phyloP scores from a whole-genome alignment of 2,329 filamentous ascomycete species.

The Colletotrichum australisinense region DNA sequence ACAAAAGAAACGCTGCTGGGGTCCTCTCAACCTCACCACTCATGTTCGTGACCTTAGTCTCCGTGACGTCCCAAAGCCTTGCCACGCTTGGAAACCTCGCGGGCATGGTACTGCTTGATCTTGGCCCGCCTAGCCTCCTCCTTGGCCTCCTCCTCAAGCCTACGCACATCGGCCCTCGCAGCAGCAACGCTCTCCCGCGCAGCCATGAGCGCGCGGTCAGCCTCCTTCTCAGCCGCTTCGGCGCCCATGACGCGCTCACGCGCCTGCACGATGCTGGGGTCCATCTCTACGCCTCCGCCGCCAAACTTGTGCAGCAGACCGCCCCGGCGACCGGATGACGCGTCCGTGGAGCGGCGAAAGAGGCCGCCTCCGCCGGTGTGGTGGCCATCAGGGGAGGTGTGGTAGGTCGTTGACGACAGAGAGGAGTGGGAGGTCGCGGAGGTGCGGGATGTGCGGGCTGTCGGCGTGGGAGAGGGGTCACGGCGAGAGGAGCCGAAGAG shows the following conservation, averaged over 20 bases:
- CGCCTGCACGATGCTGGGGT: constrained; percentile 71
- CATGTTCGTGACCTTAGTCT: constrained; percentile 1
- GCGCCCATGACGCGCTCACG: constrained; percentile 71
- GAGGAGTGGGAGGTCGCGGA: constrained; percentile 37
- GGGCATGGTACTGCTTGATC: constrained; percentile 75
- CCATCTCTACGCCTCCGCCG: constrained; percentile 60
- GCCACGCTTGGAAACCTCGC: constrained; percentile 74
- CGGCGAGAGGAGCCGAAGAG: constrained; percentile 49
- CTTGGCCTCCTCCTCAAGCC: constrained; percentile 72
- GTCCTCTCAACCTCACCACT: neutral
- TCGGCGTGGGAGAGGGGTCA: constrained; percentile 39
- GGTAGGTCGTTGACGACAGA: constrained; percentile 36
- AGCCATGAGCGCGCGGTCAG: constrained; percentile 70
- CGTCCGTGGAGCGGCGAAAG: constrained; percentile 43
- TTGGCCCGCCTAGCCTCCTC: constrained; percentile 74
- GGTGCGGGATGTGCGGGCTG: constrained; percentile 41
- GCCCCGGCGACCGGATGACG: constrained; percentile 43
- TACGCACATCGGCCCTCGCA: constrained; percentile 71
- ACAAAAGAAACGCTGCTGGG: neutral
- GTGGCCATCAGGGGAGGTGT: constrained; percentile 37
- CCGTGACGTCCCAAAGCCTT: constrained; percentile 70
- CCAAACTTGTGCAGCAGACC: constrained; percentile 58
- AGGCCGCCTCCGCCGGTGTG: constrained; percentile 38
- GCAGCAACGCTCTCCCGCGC: constrained; percentile 70
- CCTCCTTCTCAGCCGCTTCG: constrained; percentile 73